Evolutionary conservation across 257 asterid species (phyloP).

Genomic region (Solanum microdontum): DNA sequence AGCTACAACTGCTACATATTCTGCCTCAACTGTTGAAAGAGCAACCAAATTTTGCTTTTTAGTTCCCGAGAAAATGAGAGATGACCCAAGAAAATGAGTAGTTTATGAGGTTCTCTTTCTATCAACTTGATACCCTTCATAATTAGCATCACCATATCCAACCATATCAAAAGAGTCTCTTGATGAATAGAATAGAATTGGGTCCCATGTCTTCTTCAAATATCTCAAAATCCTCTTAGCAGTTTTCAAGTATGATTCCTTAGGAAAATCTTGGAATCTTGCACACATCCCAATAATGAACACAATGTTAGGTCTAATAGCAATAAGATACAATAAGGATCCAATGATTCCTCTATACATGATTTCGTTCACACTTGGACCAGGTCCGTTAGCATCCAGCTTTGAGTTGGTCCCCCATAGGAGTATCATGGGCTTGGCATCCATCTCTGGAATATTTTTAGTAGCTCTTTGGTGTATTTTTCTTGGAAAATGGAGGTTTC

Average conservation of each 20-base stretch:
- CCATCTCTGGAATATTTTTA: not conserved
- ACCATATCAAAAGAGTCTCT: not conserved
- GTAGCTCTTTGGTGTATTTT: too few relatives aligned
- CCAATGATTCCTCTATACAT: too few relatives aligned
- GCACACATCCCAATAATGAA: not conserved
- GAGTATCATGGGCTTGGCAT: not conserved
- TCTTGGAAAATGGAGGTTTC: not conserved
- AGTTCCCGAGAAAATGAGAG: not conserved
- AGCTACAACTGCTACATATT: not conserved
- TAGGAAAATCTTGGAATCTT: not conserved
- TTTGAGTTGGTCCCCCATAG: not conserved
- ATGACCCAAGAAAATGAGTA: not conserved
- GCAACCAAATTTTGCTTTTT: not conserved
- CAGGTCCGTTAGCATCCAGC: not conserved
- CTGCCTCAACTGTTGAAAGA: not conserved
- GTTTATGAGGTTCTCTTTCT: not conserved
- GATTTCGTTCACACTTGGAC: not conserved
- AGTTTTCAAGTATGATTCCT: not conserved
- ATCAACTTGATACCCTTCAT: not conserved
- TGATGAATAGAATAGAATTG: not conserved
- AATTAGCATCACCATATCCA: not conserved
- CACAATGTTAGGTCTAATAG: too few relatives aligned
- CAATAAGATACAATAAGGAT: too few relatives aligned
- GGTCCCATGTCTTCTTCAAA: not conserved
- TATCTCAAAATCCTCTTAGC: not conserved